Evolutionary conservation across 2,329 filamentous ascomycete species (phyloP), one percentile per base, ranked within the genome.

Genomic region (Monilinia laxa): DNA sequence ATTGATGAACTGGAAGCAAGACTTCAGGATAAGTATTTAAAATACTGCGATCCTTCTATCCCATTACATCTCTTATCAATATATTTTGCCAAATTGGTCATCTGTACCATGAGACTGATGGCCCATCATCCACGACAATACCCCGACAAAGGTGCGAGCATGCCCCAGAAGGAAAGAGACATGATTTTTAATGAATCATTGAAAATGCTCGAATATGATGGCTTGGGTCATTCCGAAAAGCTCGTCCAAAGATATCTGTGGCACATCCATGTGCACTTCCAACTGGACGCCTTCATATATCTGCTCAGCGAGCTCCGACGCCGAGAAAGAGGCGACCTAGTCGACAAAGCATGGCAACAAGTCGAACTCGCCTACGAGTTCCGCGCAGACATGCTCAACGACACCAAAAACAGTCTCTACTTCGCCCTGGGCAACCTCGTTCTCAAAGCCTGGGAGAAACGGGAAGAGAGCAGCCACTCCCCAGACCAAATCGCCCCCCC

Each of bases 41-140:
- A 77, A 14, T 79, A 78, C 65, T 80, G 79, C 68, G 79, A 82
- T 70, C 75, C 79, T 4, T 74, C 77, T 2, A 76, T 78, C 23
- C 79, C 80, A 0, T 62, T 80, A 3, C 80, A 82, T 66, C 40
- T 71, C 64, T 35, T 76, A 6, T 69, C 71, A 2, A 72, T 73
- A 31, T 72, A 73, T 57, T 66, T 75, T 10, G 71, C 73, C 1
- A 75, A 70, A 63, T 72, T 71, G 1, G 72, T 73, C 40, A 71
- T 76, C 9, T 72, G 72, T 53, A 75, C 72, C 12, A 72, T 77
- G 70, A 72, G 73, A 63, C 71, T 77, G 12, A 76, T 76, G 70
- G 75, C 73, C 12, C 72, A 75, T 58, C 75, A 77, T 69, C 74
- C 75, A 35, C 70, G 75, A 3, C 71, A 74, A 47, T 72, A 73